Base-by-base conservation (phyloP, 495 filamentous ascomycete genomes). In the Bacidia gigantensis region DNA sequence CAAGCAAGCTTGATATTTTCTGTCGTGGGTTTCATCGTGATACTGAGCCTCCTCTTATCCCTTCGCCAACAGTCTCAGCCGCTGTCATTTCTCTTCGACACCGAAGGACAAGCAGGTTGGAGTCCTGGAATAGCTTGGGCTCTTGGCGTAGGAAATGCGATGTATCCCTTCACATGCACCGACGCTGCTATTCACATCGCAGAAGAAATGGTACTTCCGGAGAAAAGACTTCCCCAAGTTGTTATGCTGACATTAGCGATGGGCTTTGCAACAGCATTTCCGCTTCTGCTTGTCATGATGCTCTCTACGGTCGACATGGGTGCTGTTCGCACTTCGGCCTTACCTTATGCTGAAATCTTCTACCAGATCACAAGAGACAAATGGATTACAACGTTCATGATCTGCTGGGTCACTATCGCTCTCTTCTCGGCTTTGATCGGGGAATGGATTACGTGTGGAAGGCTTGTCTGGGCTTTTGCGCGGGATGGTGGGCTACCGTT, bases 401-500 rank as follows among this genome's bases (percentile, higher is more conserved):
- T 58, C 40, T 57, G 53, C 9, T 66, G 58, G 54, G 47, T 69
- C 38, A 64, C 56, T 5, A n/a, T 67, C 18, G 54, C 66, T 0
- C 64, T 68, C 43, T 63, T 56, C 42, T 54, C 59, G 63, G 56
- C 56, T 21, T 52, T 66, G 0, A 62, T 59, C 1, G 51, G 61
- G n/a, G 59, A 65, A 49, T 65, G 62, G 57, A 56, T 66, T 21
- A 62, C 62, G 1, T 48, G 51, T 20, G 64, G 67, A 24, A 60
- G 69, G 2, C 53, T 70, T 38, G 60, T 63, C 3, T 72, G 69
- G 67, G 65, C 67, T 1, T 69, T 72, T 45, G 58, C 69, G 0
- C 56, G 67, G 41, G 67, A 69, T 52, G 46, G 53, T 38, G 57
- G 61, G 5, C 49, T 62, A 3, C 62, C 62, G 22, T 60, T 40